Percentiles rank a stretch among this genome's conserved stretches.
Conservation (phyloP, 2,329 filamentous ascomycete species). For the Cladosporium oxysporum region DNA sequence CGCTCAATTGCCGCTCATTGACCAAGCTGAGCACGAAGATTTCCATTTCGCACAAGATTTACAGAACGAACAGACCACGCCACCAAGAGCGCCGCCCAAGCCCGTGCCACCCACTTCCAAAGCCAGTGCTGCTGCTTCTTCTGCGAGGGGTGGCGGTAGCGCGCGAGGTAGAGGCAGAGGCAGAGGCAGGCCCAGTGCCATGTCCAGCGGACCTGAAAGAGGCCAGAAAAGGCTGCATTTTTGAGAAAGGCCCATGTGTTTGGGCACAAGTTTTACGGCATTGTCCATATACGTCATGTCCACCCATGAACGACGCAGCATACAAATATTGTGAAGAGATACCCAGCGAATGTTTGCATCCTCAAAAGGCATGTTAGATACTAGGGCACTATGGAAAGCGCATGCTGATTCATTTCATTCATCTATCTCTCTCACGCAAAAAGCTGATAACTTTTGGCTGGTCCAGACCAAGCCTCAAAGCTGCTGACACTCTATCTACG, state of each 20-base stretch:
- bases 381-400: not conserved
- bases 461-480: not conserved
- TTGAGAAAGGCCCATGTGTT: slow-evolving; percentile 30
- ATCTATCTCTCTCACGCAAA: not conserved
- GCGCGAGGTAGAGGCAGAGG: slow-evolving; percentile 24
- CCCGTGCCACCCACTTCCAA: slow-evolving; percentile 24
- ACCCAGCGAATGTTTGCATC: not conserved
- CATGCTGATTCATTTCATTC: slow-evolving; percentile 2
- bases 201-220: slow-evolving; percentile 39
- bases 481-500: slow-evolving; percentile 28
- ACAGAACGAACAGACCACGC: slow-evolving; percentile 61
- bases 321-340: not conserved
- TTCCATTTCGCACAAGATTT: slow-evolving; percentile 94
- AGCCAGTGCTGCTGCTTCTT: slow-evolving; percentile 24
- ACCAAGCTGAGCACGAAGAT: slow-evolving; percentile 77
- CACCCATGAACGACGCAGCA: too few species aligned
- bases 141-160: slow-evolving; percentile 23
- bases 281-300: too few species aligned
- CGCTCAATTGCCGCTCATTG: slow-evolving; percentile 55
- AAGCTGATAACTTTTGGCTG: not conserved
- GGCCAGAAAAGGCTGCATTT: slow-evolving; percentile 50
- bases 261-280: too few species aligned
- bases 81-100: slow-evolving; percentile 26
- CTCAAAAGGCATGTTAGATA: not conserved
- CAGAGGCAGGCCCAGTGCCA: slow-evolving; percentile 41